A percentile compares a stretch with the other conserved stretches of the same genome.
phyloP scores from a whole-genome alignment of 257 asterid species.

The Rhazya stricta region DNA sequence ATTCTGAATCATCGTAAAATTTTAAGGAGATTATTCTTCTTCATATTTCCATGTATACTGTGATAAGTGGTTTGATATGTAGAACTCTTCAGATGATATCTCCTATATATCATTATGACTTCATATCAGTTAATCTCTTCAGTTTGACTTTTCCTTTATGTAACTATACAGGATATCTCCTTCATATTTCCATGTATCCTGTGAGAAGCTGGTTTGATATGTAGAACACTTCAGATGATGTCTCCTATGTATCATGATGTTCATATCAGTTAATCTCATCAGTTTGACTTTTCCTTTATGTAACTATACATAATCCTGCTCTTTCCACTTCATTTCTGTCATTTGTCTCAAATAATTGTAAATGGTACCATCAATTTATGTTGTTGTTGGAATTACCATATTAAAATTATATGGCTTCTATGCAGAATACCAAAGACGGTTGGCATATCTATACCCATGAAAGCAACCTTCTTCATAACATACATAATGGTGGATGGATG shows the following conservation, averaged over 20 bases:
- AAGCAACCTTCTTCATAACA: conserved; percentile 87
- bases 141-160: not conserved
- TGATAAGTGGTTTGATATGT: too few relatives aligned
- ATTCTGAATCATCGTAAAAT: not conserved
- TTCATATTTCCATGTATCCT: too few relatives aligned
- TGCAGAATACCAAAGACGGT: conserved; percentile 63
- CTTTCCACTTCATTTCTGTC: not conserved
- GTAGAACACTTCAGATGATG: not conserved
- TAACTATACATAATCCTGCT: not conserved
- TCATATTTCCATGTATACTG: too few relatives aligned
- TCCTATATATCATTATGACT: too few relatives aligned
- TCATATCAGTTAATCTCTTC: too few relatives aligned
- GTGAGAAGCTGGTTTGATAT: too few relatives aligned
- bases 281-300: not conserved
- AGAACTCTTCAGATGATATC: not conserved
- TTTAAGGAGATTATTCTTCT: not conserved
- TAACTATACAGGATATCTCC: too few relatives aligned
- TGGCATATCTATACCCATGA: conserved; percentile 91
- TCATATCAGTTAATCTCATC: too few relatives aligned
- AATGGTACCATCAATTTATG: not conserved
- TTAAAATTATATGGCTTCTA: conserved; percentile 17
- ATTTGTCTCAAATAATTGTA: not conserved
- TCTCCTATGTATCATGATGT: not conserved
- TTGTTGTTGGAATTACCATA: not conserved
- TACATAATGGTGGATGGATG: conserved; percentile 93